Evolutionary conservation across 345 rosid genomes (phyloP).

Genomic region (Aethionema arabicum): DNA sequence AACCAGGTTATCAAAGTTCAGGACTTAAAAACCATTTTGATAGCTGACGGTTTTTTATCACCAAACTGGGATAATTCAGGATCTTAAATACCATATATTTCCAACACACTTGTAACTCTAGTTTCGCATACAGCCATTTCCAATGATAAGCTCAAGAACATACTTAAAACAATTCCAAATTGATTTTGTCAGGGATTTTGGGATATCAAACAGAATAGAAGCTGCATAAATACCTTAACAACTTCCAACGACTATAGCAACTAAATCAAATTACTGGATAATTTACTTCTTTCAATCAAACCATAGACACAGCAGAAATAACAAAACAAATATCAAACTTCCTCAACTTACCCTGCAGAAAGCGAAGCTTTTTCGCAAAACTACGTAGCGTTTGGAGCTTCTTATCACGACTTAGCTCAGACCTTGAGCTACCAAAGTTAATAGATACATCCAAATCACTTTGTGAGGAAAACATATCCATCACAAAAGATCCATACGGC

Average conservation of each 20-base stretch:
- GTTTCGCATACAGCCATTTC: not conserved
- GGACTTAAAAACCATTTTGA: too few relatives aligned
- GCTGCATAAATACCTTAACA: not conserved
- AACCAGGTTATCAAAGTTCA: too few relatives aligned
- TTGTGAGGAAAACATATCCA: constrained; percentile 43
- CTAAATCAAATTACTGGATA: not conserved
- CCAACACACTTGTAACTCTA: not conserved
- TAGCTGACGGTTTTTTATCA: too few relatives aligned
- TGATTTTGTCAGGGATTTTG: too few relatives aligned
- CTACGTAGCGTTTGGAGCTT: constrained; percentile 41
- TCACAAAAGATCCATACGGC: constrained; percentile 52
- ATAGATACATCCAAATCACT: constrained; percentile 58
- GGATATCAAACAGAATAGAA: too few relatives aligned
- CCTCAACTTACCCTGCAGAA: constrained; percentile 40
- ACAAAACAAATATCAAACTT: not conserved
- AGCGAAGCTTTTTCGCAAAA: constrained; percentile 39
- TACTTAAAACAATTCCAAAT: not conserved
- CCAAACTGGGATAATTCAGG: too few relatives aligned
- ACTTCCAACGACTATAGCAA: constrained; percentile 1
- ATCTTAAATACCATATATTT: too few relatives aligned
- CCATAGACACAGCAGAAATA: not conserved
- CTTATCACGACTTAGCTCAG: constrained; percentile 35
- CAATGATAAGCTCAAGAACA: not conserved
- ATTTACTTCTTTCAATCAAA: not conserved
- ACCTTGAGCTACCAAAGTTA: constrained; percentile 34